phyloP scores from a whole-genome alignment of 352 stramenopile species.

The Globisporangium uncinulatum region DNA sequence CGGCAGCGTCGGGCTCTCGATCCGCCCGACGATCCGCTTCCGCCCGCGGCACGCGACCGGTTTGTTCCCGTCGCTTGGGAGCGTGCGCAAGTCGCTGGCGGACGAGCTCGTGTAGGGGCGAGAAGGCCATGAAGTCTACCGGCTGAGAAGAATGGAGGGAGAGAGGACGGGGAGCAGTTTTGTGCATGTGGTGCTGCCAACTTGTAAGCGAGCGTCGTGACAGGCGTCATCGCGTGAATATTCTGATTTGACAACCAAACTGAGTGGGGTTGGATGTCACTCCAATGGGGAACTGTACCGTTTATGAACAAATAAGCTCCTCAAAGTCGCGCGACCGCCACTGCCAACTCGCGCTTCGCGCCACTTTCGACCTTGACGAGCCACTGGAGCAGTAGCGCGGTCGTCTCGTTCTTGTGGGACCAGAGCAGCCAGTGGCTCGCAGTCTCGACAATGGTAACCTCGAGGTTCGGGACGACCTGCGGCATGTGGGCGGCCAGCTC shows the following conservation, averaged over 20 bases:
- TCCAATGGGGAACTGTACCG: background rate
- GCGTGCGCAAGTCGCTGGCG: slow-evolving; percentile 9
- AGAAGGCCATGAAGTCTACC: too few species aligned
- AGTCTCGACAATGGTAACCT: slow-evolving; percentile 5
- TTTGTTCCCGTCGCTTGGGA: slow-evolving; percentile 39
- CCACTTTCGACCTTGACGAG: slow-evolving; percentile 4
- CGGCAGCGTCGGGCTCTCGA: slow-evolving; percentile 25
- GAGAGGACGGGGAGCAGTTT: background rate
- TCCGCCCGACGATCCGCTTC: slow-evolving; percentile 70
- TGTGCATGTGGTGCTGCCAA: background rate
- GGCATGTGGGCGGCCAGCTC: slow-evolving; percentile 57
- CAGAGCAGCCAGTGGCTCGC: slow-evolving; percentile 12
- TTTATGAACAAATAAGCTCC: too few species aligned
- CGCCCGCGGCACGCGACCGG: slow-evolving; percentile 36
- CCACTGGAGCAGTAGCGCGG: slow-evolving; percentile 7
- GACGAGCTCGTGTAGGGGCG: background rate
- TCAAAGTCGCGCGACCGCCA: background rate
- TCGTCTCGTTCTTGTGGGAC: slow-evolving; percentile 9
- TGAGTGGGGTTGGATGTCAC: background rate
- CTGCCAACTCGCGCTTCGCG: too few species aligned
- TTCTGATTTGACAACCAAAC: background rate
- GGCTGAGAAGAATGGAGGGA: background rate
- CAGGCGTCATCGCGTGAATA: background rate
- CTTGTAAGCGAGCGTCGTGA: background rate
- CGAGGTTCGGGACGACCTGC: slow-evolving; percentile 9